These are phyloP conservation scores for Sicyos edulis DNA, from an alignment of 306 rosid species.

Conservation along the genomic window DNA sequence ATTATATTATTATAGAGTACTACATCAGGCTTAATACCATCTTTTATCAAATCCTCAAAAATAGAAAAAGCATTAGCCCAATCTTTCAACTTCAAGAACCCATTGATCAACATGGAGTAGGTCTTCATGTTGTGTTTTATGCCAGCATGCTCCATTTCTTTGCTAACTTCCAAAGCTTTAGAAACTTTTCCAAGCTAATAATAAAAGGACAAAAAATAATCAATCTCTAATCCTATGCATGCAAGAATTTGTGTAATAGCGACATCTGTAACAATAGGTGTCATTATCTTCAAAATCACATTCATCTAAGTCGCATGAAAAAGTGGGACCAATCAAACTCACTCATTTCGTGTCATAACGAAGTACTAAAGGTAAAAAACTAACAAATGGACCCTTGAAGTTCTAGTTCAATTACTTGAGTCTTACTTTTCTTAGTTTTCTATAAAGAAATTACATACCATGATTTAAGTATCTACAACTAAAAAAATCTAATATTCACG, in stretches of 20 bases:
- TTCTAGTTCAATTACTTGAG: not conserved
- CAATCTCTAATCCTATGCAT: not conserved
- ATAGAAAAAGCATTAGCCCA: constrained; percentile 93
- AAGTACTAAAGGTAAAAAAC: not conserved
- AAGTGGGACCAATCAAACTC: constrained; percentile 4
- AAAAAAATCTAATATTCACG: not conserved
- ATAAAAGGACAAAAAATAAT: not conserved
- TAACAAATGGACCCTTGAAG: not conserved
- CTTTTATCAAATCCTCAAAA: constrained; percentile 66
- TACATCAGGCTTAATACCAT: constrained; percentile 82
- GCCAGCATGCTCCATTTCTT: constrained; percentile 62
- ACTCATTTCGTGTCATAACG: not conserved
- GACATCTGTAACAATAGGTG: not conserved
- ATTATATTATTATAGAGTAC: constrained; percentile 81
- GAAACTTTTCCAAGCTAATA: constrained; percentile 79
- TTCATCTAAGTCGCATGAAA: not conserved
- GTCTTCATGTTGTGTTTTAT: constrained; percentile 91
- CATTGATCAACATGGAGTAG: constrained; percentile 91
- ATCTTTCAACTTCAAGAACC: constrained; percentile 81
- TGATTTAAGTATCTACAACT: not conserved
- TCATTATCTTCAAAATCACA: not conserved
- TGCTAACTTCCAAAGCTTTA: constrained; percentile 73
- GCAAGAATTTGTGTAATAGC: not conserved
- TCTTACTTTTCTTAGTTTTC: not conserved
- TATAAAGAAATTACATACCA: not conserved